phyloP scores from a whole-genome alignment of 352 stramenopile genomes.

The Phytophthora uliginosa region DNA sequence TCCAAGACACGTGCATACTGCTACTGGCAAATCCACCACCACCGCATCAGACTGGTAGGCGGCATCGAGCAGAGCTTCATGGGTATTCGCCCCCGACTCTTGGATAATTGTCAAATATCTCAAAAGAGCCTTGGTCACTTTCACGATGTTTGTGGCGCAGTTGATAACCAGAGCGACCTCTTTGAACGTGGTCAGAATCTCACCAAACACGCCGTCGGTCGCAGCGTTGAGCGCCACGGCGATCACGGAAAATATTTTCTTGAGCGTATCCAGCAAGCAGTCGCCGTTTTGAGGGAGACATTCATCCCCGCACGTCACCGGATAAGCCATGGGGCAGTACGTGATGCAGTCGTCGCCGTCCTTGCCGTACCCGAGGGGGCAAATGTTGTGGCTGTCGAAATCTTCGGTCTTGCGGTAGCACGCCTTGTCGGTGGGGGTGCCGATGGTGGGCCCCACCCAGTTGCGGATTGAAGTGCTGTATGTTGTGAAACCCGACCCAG shows the following conservation, averaged over 20 bases:
- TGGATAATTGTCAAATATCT: conserved; percentile 21
- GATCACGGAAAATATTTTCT: conserved; percentile 34
- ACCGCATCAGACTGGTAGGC: conserved; percentile 28
- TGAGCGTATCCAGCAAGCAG: conserved; percentile 24
- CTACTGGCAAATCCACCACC: conserved; percentile 20
- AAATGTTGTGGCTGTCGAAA: conserved; percentile 29
- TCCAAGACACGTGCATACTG: conserved; percentile 23
- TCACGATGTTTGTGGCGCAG: conserved; percentile 26
- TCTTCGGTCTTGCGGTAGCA: conserved; percentile 27
- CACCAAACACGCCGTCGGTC: conserved; percentile 30
- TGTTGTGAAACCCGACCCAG: conserved; percentile 20
- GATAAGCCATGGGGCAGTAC: conserved; percentile 45
- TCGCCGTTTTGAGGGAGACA: conserved; percentile 50
- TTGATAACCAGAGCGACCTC: conserved; percentile 22
- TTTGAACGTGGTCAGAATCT: conserved; percentile 30
- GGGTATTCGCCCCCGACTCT: conserved; percentile 8
- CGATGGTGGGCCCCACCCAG: conserved; percentile 25
- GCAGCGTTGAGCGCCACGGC: conserved; percentile 31
- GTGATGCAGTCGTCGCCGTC: conserved; percentile 32
- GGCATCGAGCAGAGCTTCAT: conserved; percentile 16
- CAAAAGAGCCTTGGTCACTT: conserved; percentile 25
- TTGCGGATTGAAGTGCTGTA: conserved; percentile 25
- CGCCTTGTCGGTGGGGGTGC: conserved; percentile 18
- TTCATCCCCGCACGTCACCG: conserved; percentile 40
- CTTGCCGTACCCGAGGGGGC: conserved; percentile 23